Conservation (phyloP, 805 yeast species). For the Citeromyces matritensis region DNA sequence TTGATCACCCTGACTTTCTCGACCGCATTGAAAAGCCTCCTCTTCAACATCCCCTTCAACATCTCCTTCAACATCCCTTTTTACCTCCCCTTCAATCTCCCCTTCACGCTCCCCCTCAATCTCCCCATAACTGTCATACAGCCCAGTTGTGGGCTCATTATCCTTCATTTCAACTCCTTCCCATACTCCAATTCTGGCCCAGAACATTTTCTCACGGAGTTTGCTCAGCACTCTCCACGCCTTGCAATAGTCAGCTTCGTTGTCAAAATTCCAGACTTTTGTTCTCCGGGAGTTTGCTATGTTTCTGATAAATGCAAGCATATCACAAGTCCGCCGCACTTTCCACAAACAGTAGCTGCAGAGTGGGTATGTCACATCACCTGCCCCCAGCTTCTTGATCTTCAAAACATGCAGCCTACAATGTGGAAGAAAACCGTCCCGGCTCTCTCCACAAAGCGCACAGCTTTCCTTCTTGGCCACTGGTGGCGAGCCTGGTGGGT, state of each 20-base stretch:
- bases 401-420: conserved; percentile 64
- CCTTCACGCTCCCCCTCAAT: too few species aligned
- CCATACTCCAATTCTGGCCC: conserved; percentile 79
- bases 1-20: too few species aligned
- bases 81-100: too few species aligned
- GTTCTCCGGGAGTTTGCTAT: conserved; percentile 26
- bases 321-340: conserved; percentile 70
- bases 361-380: conserved; percentile 35
- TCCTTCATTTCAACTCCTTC: conserved; percentile 17
- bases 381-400: conserved; percentile 12
- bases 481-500: conserved; percentile 39
- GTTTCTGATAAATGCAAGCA: conserved; percentile 61
- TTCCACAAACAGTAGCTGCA: conserved; percentile 74
- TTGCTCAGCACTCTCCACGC: conserved; percentile 54
- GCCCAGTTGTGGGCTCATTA: too few species aligned
- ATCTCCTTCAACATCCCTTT: too few species aligned
- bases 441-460: conserved; percentile 68
- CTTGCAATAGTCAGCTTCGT: conserved; percentile 16
- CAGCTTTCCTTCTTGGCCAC: conserved; percentile 68
- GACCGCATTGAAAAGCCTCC: too few species aligned
- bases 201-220: conserved; percentile 61
- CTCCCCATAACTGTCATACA: too few species aligned
- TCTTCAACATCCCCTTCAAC: too few species aligned
- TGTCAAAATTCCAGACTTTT: conserved; percentile 42
- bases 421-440: conserved; percentile 59